Base-by-base conservation (phyloP, 78 protist species). In the Chrysochromulina tobinii region DNA sequence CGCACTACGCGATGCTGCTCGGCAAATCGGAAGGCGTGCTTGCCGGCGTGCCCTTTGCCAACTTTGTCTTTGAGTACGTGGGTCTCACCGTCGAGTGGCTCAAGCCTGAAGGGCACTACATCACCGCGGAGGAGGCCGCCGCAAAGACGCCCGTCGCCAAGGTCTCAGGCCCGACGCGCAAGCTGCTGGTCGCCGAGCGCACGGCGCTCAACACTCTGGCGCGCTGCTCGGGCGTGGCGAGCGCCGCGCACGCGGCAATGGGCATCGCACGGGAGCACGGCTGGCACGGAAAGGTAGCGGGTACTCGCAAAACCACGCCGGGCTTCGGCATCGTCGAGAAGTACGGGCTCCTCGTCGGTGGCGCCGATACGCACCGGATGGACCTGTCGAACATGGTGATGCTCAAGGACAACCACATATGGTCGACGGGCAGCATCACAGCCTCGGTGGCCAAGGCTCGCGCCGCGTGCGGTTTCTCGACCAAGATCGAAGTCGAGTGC, bases 291-390 rank as follows among this genome's bases (percentile, higher is more conserved):
- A 61, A 53, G 57, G 84, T 97, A 0, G 98, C 99, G 1, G 99
- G 98, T 20, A 98, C 99, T 0, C 90, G 99, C 64, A 98, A 98
- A 89, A 98, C 99, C 23, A 96, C 99, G 3, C 99, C 99, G 0
- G 98, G 96, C n/a, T 64, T 86, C 57, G 64, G 89, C 9, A 6
- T 79, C 14, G 87, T 79, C 9, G 87, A 79, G 87, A 79, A 79
- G 87, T 59, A 59, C 54, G 97, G 96, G 11, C 61, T 97, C 83
- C 89, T 97, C 20, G 96, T 96, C 25, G 99, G 97, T 1, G 99
- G 99, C 38, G 95, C 85, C 18, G 98, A 96, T 87, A 89, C 97
- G 1, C 99, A 98, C 81, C 94, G 99, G 48, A 95, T 94, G 95
- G 98, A 97, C 69, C 94, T 98, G 53, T 96, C 98, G 1, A 61